Evolutionary conservation across 306 rosid species (phyloP).

Genomic region (Betula pendula): DNA sequence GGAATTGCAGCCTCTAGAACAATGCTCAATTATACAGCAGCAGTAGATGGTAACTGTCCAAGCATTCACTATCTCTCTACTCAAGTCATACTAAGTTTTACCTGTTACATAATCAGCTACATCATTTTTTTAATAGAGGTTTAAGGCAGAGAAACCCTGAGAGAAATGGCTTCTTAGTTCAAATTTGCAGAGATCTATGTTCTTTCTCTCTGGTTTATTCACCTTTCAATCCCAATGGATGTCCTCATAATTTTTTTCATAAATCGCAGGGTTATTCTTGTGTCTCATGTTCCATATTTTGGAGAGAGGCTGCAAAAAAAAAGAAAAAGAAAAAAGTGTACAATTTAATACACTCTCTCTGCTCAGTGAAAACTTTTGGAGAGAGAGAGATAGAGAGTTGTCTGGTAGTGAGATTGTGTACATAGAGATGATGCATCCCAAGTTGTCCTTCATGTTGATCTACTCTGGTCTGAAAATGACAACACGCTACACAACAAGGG

Average conservation of each 20-base stretch:
- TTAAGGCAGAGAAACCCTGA: constrained; percentile 51
- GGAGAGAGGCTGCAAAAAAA: too few relatives aligned
- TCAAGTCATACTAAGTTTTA: constrained; percentile 41
- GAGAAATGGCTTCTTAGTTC: constrained; percentile 45
- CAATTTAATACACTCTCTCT: constrained; percentile 14
- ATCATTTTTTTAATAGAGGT: constrained; percentile 53
- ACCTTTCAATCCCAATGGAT: constrained; percentile 18
- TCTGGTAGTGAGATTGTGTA: constrained; percentile 17
- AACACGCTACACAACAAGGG: constrained; percentile 3
- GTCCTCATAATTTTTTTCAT: background rate
- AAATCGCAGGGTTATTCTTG: too few relatives aligned
- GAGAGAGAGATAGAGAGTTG: background rate
- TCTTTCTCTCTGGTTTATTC: constrained; percentile 19
- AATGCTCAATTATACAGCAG: constrained; percentile 33
- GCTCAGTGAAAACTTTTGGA: background rate
- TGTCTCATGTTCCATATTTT: constrained; percentile 1
- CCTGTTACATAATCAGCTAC: constrained; percentile 51
- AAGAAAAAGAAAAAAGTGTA: constrained; percentile 16
- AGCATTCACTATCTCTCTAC: constrained; percentile 26
- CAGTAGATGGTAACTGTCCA: constrained; percentile 42
- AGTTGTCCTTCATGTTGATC: background rate
- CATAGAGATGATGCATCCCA: background rate
- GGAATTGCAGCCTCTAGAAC: constrained; percentile 46
- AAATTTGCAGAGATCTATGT: constrained; percentile 51
- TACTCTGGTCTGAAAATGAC: background rate